phyloP scores from a whole-genome alignment of 1,284 basidiomycete genomes.

The Waitea zeae region DNA sequence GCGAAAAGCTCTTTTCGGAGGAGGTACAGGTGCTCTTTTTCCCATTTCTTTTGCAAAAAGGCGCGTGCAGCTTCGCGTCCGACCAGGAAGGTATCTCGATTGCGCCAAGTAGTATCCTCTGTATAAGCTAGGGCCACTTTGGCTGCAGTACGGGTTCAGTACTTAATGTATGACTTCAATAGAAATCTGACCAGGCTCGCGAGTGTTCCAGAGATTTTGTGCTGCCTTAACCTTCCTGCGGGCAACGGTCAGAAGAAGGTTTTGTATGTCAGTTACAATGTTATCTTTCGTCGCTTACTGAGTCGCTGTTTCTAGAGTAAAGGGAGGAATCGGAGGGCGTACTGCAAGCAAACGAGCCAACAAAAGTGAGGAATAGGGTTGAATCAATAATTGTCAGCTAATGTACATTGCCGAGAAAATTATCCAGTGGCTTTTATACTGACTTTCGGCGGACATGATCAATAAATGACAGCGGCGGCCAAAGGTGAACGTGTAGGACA shows the following conservation, averaged over 20 bases:
- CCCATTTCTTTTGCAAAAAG: constrained; percentile 40
- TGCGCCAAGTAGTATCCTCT: constrained; percentile 38
- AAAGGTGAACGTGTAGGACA: no score
- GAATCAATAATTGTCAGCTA: no score
- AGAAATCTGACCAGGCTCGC: neutral
- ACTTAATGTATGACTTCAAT: no score
- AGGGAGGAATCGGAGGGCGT: neutral
- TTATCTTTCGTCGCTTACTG: neutral
- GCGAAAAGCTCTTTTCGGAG: constrained; percentile 41
- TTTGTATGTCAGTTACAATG: neutral
- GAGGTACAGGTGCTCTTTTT: constrained; percentile 24
- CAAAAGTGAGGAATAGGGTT: constrained; percentile 1
- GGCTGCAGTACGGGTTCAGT: no score
- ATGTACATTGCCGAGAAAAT: no score
- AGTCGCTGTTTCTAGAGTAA: neutral
- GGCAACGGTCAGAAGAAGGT: constrained; percentile 7
- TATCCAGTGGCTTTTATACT: no score
- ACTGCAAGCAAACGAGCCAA: no score
- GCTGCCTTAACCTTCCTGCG: constrained; percentile 17
- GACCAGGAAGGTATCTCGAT: constrained; percentile 31
- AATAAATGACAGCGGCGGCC: no score
- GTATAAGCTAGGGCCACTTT: constrained; percentile 37
- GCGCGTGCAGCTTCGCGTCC: constrained; percentile 28
- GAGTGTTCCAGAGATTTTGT: constrained; percentile 18
- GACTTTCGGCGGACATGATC: no score